These are phyloP conservation scores for Elsinoe necatrix DNA, from an alignment of 2,329 filamentous ascomycete species.

Conservation along the genomic window DNA sequence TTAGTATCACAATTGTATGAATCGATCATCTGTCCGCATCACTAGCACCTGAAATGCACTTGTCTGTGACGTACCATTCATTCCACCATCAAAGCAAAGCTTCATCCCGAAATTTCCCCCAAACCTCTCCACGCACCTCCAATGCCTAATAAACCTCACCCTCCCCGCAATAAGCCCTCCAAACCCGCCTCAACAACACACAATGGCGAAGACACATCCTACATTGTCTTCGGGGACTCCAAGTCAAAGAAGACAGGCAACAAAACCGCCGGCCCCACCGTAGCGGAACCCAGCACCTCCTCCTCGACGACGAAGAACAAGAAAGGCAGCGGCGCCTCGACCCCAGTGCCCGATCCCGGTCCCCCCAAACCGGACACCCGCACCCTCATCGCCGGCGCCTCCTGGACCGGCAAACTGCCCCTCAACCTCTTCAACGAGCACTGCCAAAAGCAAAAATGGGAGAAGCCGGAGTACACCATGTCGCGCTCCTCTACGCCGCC, in stretches of 20 bases:
- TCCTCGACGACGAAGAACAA: constrained; percentile 28
- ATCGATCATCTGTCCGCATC: background rate
- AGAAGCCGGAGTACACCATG: constrained; percentile 84
- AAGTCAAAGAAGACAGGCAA: constrained; percentile 36
- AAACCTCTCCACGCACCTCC: background rate
- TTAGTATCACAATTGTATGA: background rate
- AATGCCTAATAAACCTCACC: constrained; percentile 45
- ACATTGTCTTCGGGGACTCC: constrained; percentile 41
- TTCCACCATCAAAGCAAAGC: background rate
- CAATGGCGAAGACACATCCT: constrained; percentile 41
- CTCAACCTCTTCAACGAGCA: constrained; percentile 90
- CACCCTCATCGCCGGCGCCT: constrained; percentile 85
- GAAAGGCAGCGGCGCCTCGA: constrained; percentile 19
- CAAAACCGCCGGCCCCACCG: constrained; percentile 7
- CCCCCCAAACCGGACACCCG: constrained; percentile 54
- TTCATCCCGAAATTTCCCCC: background rate
- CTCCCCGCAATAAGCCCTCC: constrained; percentile 34
- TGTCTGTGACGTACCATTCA: background rate
- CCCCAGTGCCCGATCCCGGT: constrained; percentile 27
- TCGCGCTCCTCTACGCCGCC: constrained; percentile 22
- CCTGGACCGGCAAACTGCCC: constrained; percentile 95
- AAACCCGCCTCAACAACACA: constrained; percentile 28
- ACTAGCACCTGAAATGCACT: background rate
- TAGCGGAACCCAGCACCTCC: constrained; percentile 15
- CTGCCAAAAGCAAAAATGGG: constrained; percentile 94